Evolutionary conservation across 495 filamentous ascomycete species (phyloP).

Genomic region (Xylaria flabelliformis): DNA sequence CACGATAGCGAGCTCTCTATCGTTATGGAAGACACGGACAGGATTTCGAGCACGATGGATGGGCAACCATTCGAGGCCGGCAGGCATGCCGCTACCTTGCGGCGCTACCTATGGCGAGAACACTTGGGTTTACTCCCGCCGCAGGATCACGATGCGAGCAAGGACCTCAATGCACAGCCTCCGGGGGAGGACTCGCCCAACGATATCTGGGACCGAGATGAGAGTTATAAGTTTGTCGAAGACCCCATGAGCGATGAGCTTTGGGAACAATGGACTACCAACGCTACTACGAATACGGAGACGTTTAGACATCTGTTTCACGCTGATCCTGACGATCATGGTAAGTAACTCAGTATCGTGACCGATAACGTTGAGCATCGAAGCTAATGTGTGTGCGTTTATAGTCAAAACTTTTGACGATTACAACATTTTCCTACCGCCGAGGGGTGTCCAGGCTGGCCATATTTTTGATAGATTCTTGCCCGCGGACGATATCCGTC

Average conservation of each 20-base stretch:
- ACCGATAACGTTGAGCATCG: neutral
- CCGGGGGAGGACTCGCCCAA: constrained; percentile 75
- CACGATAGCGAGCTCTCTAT: constrained; percentile 94
- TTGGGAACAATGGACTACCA: constrained; percentile 83
- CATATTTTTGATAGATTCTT: constrained; percentile 83
- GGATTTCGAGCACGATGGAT: constrained; percentile 78
- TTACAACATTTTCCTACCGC: constrained; percentile 78
- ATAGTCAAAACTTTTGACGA: constrained; percentile 84
- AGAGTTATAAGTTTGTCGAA: constrained; percentile 75
- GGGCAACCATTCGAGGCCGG: constrained; percentile 76
- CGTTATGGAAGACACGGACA: constrained; percentile 84
- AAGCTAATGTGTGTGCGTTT: neutral
- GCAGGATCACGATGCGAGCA: constrained; percentile 71
- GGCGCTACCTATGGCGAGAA: constrained; percentile 89
- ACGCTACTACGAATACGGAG: constrained; percentile 79
- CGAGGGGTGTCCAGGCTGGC: constrained; percentile 73
- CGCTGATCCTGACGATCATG: constrained; percentile 88
- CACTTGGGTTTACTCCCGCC: constrained; percentile 84
- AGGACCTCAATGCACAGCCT: constrained; percentile 82
- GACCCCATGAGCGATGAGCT: constrained; percentile 82
- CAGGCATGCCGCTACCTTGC: constrained; percentile 77
- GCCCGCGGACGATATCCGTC: constrained; percentile 69
- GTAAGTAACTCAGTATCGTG: constrained; percentile 45
- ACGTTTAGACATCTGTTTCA: constrained; percentile 91
- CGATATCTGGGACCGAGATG: constrained; percentile 64